Evolutionary conservation across 1,284 basidiomycete genomes (phyloP), one percentile per base, ranked within the genome.

Genomic region (Ustilago sp.): DNA sequence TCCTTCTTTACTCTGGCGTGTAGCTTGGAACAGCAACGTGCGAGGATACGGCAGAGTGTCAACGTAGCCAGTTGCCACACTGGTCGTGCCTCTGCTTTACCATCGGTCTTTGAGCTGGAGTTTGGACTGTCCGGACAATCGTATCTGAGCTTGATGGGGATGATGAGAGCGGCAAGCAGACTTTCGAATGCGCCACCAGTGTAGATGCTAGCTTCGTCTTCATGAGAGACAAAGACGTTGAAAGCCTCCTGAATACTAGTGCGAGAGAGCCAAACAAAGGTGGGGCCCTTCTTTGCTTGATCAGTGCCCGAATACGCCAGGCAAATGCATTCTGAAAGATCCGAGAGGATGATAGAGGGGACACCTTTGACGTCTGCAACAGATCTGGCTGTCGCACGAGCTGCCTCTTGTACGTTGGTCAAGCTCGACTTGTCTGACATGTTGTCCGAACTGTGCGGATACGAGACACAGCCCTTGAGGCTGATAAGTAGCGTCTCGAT

Each of bases 91-190:
- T 72, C 59, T 9, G 63, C 58, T 36, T 74, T 64, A 36, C 73
- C 52, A 6, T 63, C 62, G 0, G 95, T 89, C 0, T 92, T 56
- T 11, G 51, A 52, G 32, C 57, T 45, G 7, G 58, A 52, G n/a
- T 9, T 53, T 2, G 68, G 60, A n/a, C 56, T 61, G 43, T 68
- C 88, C 0, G 95, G 95, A 84, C 95, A 97, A 52, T 95, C 94
- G 80, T 98, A 97, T 86, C 95, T 96, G 72, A 98, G 88, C 85
- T 94, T 94, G 85, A 98, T 91, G 0, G 95, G 94, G 38, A 96
- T 91, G 19, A 65, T 43, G 12, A 79, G 67, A 50, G 79, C 53
- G 28, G 92, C 91, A n/a, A 96, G 86, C 13, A 97, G 87, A 8
- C 90, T 88, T 84, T 96, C 93, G 34, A 98, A 85, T 0, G 94